A percentile compares a stretch with the other conserved stretches of the same genome.
phyloP scores from a whole-genome alignment of 1,139 yeast genomes.

The Kodamaea anthophila region DNA sequence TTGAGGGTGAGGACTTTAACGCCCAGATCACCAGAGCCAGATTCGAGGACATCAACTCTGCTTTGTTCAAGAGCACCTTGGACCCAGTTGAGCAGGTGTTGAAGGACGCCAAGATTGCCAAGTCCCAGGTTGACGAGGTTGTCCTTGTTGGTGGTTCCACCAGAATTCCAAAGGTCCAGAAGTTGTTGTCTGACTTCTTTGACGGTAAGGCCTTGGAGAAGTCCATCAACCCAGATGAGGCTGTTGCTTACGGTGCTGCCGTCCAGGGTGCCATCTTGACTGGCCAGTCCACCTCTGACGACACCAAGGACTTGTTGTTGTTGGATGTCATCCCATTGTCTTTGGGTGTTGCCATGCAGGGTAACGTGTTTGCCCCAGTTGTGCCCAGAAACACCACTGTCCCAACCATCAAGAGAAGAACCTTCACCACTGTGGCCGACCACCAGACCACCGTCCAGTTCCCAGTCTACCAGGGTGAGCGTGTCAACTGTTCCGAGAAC shows the following conservation, averaged over 20 bases:
- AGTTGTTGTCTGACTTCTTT: slow-evolving; percentile 94
- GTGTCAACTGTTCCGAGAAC: slow-evolving; percentile 99
- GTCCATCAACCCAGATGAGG: slow-evolving; percentile 98
- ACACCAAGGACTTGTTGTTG: slow-evolving; percentile 94
- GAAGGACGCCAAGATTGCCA: slow-evolving; percentile 89
- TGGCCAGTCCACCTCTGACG: slow-evolving; percentile 95
- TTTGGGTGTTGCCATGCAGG: slow-evolving; percentile 99
- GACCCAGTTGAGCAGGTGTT: slow-evolving; percentile 98
- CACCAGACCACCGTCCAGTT: slow-evolving; percentile 99
- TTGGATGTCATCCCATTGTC: slow-evolving; percentile 98
- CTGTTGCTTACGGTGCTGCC: slow-evolving; percentile 98
- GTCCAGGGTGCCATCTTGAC: slow-evolving; percentile 99
- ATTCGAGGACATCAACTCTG: slow-evolving; percentile 96
- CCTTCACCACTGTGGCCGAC: slow-evolving; percentile 99
- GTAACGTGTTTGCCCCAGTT: slow-evolving; percentile 97
- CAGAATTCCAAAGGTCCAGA: slow-evolving; percentile 98
- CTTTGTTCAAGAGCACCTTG: slow-evolving; percentile 91
- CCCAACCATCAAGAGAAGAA: slow-evolving; percentile 99
- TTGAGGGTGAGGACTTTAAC: slow-evolving; percentile 95
- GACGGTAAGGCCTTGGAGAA: slow-evolving; percentile 96
- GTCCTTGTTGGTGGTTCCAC: slow-evolving; percentile 99
- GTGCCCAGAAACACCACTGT: slow-evolving; percentile 99
- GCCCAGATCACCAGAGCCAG: slow-evolving; percentile 98
- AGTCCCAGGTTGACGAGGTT: slow-evolving; percentile 88
- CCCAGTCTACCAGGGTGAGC: slow-evolving; percentile 99